Evolutionary conservation across 2,329 filamentous ascomycete genomes (phyloP).

Genomic region (Tolypocladium inflatum): DNA sequence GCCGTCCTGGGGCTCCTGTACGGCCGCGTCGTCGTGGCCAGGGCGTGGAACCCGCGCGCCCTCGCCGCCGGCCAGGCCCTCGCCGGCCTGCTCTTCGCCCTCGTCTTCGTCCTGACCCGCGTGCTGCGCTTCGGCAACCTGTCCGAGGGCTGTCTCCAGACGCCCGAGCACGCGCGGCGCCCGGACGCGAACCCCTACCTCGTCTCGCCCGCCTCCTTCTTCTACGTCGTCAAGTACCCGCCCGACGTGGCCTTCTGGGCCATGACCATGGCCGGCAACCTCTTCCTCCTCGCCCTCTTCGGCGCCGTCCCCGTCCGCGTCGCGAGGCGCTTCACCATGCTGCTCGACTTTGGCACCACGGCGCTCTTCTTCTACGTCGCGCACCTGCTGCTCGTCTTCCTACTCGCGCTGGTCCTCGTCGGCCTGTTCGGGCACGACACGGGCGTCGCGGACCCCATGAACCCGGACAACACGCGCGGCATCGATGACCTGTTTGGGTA

Average conservation of each 20-base stretch:
- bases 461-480: slow-evolving; percentile 15
- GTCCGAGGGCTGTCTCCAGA: slow-evolving; percentile 31
- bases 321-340: slow-evolving; percentile 19
- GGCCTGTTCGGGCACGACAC: slow-evolving; percentile 24
- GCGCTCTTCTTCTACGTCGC: slow-evolving; percentile 35
- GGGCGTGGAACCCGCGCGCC: slow-evolving; percentile 17
- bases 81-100: slow-evolving; percentile 18
- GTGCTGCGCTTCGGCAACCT: slow-evolving; percentile 32
- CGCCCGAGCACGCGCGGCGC: slow-evolving; percentile 22
- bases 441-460: slow-evolving; percentile 13
- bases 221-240: slow-evolving; percentile 37
- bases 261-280: slow-evolving; percentile 27
- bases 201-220: slow-evolving; percentile 29
- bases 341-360: slow-evolving; percentile 34
- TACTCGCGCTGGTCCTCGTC: slow-evolving; percentile 13
- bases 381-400: slow-evolving; percentile 26
- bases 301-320: slow-evolving; percentile 19
- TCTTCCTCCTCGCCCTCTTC: slow-evolving; percentile 29
- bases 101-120: slow-evolving; percentile 31
- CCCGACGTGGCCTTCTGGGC: slow-evolving; percentile 36
- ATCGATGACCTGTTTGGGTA: slow-evolving; percentile 28
- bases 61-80: slow-evolving; percentile 17
- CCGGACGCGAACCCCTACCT: slow-evolving; percentile 30
- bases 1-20: slow-evolving; percentile 34
- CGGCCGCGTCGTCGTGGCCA: slow-evolving; percentile 25